Evolutionary conservation across 106 monocot species (phyloP).

Genomic region (Vanilla planifolia): DNA sequence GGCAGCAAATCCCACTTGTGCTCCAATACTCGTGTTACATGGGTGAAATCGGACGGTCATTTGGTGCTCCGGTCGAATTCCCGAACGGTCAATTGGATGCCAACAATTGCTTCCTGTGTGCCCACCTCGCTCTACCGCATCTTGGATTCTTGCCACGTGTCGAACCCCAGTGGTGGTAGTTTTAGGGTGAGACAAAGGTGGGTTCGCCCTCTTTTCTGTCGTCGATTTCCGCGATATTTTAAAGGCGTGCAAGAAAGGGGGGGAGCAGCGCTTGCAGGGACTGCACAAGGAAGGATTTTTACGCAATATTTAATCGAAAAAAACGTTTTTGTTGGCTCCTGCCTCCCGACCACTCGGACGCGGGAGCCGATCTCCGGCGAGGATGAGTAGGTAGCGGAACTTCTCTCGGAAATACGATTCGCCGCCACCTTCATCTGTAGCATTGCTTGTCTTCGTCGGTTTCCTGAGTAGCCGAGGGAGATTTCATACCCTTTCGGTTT

Average conservation of each 20-base stretch:
- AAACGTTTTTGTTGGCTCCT: not conserved
- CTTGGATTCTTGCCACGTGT: not conserved
- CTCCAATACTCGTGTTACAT: too few relatives aligned
- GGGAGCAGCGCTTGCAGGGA: too few relatives aligned
- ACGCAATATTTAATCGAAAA: not conserved
- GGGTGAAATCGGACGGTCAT: too few relatives aligned
- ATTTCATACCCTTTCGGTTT: conserved; percentile 2
- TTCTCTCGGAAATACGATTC: conserved; percentile 4
- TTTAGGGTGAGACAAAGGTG: not conserved
- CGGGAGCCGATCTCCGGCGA: not conserved
- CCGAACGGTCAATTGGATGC: too few relatives aligned
- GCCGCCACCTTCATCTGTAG: not conserved
- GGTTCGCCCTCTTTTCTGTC: too few relatives aligned
- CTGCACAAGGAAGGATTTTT: not conserved
- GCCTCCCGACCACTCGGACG: not conserved
- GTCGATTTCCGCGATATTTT: not conserved
- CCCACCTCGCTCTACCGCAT: too few relatives aligned
- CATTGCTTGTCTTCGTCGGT: not conserved
- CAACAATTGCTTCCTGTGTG: too few relatives aligned
- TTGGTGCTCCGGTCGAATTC: too few relatives aligned
- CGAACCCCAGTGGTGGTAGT: not conserved
- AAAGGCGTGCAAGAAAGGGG: conserved; percentile 2
- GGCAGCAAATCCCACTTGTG: too few relatives aligned
- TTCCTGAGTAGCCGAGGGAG: not conserved
- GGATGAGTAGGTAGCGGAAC: not conserved